Base-by-base conservation (phyloP, 805 yeast species). In the Metschnikowia proteae region DNA sequence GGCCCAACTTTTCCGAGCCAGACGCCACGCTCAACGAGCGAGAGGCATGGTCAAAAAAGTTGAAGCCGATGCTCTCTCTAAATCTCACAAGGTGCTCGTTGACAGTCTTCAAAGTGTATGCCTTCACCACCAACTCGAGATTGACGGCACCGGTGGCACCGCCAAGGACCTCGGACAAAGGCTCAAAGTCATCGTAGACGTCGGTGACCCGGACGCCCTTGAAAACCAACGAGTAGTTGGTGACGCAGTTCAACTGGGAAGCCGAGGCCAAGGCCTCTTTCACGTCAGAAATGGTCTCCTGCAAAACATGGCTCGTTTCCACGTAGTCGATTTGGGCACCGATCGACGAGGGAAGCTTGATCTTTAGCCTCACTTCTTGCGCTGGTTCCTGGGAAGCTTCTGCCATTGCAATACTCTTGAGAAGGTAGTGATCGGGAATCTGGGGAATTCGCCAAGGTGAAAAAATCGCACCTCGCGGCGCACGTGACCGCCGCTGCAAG, bases 41-140 rank as follows among this genome's bases (percentile, higher is more conserved):
- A 31, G 75, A 67, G 13, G 63, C 56, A 32, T 77, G 78, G 49
- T 78, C 75, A 23, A 73, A 64, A 39, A 70, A 67, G 48, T 76
- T 77, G 54, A 83, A 69, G 3, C 81, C 83, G 37, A 79, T 73
- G 43, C 73, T 68, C 47, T 83, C 89, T 62, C 95, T 80, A 43
- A 83, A 77, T 50, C 79, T 79, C 43, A 70, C 63, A 37, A 88
- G 63, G 63, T 89, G 96, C 27, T 77, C 79, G 51, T 81, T 70
- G 28, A 86, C 83, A 29, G 76, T 70, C 38, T 76, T 72, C 61
- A 80, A 83, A 50, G 76, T 82, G 70, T 88, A 88, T 1, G 83
- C 71, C 46, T 74, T 76, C 48, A 79, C 79, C 34, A 66, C 73
- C 52, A 87, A 63, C 13, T 63, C 66, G 43, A 87, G 61, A 1